Conservation (phyloP, 139 green algal genomes). For the Coccomyxa sp. region DNA sequence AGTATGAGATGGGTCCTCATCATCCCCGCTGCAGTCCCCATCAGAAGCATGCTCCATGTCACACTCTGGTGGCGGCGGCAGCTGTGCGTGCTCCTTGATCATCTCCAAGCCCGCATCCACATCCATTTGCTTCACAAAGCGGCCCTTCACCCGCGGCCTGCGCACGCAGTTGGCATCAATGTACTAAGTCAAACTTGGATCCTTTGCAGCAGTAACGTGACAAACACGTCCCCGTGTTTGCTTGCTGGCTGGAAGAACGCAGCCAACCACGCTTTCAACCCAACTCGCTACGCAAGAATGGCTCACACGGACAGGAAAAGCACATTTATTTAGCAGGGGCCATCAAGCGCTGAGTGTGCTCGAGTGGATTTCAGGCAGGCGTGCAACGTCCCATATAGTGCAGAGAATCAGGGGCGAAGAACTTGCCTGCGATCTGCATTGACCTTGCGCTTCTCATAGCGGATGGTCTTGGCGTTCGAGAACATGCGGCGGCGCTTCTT, state of each 20-base stretch:
- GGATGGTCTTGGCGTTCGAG: constrained; percentile 38
- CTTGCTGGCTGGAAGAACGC: too few species aligned
- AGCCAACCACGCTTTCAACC: neutral
- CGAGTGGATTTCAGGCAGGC: neutral
- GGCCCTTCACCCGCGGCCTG: constrained; percentile 64
- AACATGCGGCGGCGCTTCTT: constrained; percentile 33
- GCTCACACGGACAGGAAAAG: neutral
- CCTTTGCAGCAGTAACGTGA: neutral
- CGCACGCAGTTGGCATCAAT: too few species aligned
- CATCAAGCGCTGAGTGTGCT: neutral
- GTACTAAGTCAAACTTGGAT: too few species aligned
- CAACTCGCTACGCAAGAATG: neutral
- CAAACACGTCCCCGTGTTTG: neutral
- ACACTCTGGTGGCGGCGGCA: neutral
- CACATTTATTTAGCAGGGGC: neutral
- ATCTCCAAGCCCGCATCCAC: constrained; percentile 12
- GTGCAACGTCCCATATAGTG: neutral
- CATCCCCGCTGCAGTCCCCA: neutral
- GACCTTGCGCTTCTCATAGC: constrained; percentile 57
- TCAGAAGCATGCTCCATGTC: neutral
- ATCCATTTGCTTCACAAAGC: constrained; percentile 69
- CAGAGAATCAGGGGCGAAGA: too few species aligned
- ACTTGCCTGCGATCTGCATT: constrained; percentile 51
- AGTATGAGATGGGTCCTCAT: neutral
- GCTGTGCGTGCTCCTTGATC: neutral